These are phyloP conservation scores for Aspergillus fischeri DNA, from an alignment of 2,329 filamentous ascomycete species.

Conservation along the genomic window DNA sequence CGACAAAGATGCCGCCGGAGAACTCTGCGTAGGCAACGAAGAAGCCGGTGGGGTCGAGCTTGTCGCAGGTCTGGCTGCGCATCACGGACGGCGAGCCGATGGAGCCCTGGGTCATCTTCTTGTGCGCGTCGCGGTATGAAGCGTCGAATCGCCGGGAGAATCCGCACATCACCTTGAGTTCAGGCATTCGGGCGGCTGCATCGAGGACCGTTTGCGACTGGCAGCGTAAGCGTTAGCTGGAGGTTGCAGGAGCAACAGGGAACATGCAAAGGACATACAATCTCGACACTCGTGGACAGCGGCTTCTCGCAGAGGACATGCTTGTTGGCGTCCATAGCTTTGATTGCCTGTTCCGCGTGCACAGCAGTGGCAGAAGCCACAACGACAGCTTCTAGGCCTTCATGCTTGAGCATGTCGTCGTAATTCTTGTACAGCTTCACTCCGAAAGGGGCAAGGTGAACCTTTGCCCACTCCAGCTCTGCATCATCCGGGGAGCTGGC, in stretches of 20 bases:
- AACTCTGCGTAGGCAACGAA: constrained; percentile 65
- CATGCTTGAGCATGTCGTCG: constrained; percentile 55
- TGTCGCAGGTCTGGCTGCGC: constrained; percentile 65
- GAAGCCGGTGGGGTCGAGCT: constrained; percentile 61
- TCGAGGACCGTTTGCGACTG: constrained; percentile 59
- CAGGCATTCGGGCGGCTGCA: constrained; percentile 47
- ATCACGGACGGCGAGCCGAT: constrained; percentile 60
- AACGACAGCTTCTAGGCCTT: constrained; percentile 53
- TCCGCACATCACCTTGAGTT: constrained; percentile 58
- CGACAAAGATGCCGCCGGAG: constrained; percentile 66
- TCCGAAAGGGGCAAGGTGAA: constrained; percentile 49
- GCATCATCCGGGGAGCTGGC: constrained; percentile 45
- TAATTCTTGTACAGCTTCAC: constrained; percentile 52
- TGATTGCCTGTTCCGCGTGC: constrained; percentile 56
- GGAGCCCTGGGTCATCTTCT: constrained; percentile 48
- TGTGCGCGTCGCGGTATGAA: constrained; percentile 56
- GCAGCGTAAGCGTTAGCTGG: not conserved
- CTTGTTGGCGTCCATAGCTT: constrained; percentile 51
- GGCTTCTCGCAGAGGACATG: constrained; percentile 57
- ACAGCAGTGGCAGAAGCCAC: constrained; percentile 53
- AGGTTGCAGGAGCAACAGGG: not conserved
- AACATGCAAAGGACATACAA: constrained; percentile 40
- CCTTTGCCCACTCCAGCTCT: constrained; percentile 49
- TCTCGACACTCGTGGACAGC: constrained; percentile 53
- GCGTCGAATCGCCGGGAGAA: constrained; percentile 59